Base-by-base conservation (phyloP, 192 early-diverging fungal species). In the Podila horticola region DNA sequence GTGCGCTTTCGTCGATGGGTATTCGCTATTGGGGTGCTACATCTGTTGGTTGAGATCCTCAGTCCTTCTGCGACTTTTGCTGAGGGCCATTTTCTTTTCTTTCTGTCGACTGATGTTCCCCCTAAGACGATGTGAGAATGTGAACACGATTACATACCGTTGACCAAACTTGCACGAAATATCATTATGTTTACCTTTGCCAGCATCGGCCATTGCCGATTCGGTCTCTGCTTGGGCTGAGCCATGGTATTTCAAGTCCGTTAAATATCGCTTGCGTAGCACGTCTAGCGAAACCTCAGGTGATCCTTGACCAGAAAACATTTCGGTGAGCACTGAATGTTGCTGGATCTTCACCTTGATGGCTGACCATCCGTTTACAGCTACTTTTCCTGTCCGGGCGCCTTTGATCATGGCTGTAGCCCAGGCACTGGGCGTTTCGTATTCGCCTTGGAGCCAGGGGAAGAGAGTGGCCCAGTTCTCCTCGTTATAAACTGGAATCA, bases 301-400 rank as follows among this genome's bases (percentile, higher is more conserved):
- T n/a, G 70, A 15, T 13, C 77, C 77, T 30, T 69, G 68, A 1
- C 72, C 76, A 20, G 62, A 76, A 50, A 74, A 66, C 61, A 72
- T 71, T 19, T 70, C 68, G 52, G 17, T 30, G 8, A 83, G 52
- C 5, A 41, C 81, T 0, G 81, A n/a, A 12, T 74, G 55, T 17
- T 75, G 74, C 0, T 72, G 66, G 15, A 83, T 63, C 0, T 72
- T 68, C 15, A 92, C 83, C 31, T 89, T 85, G 62, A 89, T 88
- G 10, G 91, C 88, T 6, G 87, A 89, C 91, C 91, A 92, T 51
- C 91, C 91, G 67, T 92, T 92, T 33, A 90, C 89, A 1, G 89
- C 88, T 3, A 90, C 89, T 29, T 76, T 76, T 1, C 74, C 82
- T 29, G 74, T 75, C 55, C 74, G 66, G 71, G 83, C 85, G 12